Conservation (phyloP, 768 basidiomycete species). For the Suillus subalutaceus region DNA sequence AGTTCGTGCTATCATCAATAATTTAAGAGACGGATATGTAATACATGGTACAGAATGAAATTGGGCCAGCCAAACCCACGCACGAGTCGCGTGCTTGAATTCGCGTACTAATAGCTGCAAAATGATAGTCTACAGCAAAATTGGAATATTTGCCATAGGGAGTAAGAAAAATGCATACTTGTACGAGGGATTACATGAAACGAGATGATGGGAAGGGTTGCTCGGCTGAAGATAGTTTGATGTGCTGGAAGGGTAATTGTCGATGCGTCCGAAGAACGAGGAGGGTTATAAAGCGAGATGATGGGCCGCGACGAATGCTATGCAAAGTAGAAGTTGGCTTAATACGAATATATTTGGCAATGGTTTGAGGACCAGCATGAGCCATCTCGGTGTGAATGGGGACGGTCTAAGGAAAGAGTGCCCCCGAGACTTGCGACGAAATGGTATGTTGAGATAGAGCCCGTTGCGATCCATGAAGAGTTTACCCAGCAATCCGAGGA, state of each 20-base stretch:
- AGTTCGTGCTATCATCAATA: neutral
- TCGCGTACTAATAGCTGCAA: neutral
- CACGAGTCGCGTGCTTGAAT: neutral
- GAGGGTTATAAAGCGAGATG: neutral
- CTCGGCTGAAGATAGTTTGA: neutral
- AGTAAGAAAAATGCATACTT: neutral
- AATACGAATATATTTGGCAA: neutral
- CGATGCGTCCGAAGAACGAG: neutral
- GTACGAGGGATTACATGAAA: neutral
- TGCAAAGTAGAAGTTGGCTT: neutral
- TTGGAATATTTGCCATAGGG: neutral
- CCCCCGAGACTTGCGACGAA: neutral
- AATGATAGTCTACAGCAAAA: neutral
- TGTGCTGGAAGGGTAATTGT: neutral
- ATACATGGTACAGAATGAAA: neutral
- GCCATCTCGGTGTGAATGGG: neutral
- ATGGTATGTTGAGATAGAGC: neutral
- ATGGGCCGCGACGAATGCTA: neutral
- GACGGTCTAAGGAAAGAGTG: neutral
- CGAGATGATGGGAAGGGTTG: neutral
- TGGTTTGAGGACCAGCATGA: neutral
- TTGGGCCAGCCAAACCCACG: neutral
- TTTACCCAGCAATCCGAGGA: neutral
- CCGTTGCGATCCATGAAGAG: neutral
- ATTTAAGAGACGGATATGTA: neutral